These are phyloP conservation scores for Mycena indigotica DNA, from an alignment of 768 basidiomycete genomes.

Conservation along the genomic window DNA sequence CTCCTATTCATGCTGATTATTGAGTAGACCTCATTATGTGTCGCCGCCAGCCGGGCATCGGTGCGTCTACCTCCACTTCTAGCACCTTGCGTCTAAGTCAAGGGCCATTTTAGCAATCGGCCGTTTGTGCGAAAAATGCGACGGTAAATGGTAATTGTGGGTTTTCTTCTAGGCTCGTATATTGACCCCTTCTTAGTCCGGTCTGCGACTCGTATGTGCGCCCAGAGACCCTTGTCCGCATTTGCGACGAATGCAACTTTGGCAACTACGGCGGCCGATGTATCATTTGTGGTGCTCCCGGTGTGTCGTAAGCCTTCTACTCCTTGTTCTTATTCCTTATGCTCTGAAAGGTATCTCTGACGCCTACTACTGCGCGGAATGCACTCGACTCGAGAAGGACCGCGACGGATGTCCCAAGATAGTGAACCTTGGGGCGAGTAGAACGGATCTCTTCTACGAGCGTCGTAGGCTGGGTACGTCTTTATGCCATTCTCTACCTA, in stretches of 20 bases:
- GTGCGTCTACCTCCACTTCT: slow-evolving; percentile 47
- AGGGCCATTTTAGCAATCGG: slow-evolving; percentile 82
- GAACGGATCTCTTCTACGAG: slow-evolving; percentile 92
- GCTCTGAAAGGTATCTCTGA: slow-evolving; percentile 85
- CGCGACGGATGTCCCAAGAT: slow-evolving; percentile 98
- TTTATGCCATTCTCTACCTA: background rate
- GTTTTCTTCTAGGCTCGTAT: too few relatives aligned
- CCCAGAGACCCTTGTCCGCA: slow-evolving; percentile 95
- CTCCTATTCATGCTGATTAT: slow-evolving; percentile 10
- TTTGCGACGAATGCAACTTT: slow-evolving; percentile 99
- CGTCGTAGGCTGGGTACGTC: slow-evolving; percentile 75
- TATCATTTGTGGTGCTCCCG: slow-evolving; percentile 96
- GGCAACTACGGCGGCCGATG: slow-evolving; percentile 97
- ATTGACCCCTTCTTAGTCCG: slow-evolving; percentile 55
- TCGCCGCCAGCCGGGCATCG: slow-evolving; percentile 95
- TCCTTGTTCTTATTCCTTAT: background rate
- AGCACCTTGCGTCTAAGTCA: background rate
- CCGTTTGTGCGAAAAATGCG: slow-evolving; percentile 97
- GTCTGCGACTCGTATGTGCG: slow-evolving; percentile 99
- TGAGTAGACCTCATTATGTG: slow-evolving; percentile 95
- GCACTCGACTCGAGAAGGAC: slow-evolving; percentile 95
- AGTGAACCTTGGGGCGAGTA: slow-evolving; percentile 91
- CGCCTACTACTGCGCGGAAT: slow-evolving; percentile 98
- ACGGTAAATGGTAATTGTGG: slow-evolving; percentile 99
- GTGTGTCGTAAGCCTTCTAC: too few relatives aligned